These are phyloP conservation scores for Xylaria hypoxylon DNA, from an alignment of 2,329 filamentous ascomycete genomes.

Conservation along the genomic window DNA sequence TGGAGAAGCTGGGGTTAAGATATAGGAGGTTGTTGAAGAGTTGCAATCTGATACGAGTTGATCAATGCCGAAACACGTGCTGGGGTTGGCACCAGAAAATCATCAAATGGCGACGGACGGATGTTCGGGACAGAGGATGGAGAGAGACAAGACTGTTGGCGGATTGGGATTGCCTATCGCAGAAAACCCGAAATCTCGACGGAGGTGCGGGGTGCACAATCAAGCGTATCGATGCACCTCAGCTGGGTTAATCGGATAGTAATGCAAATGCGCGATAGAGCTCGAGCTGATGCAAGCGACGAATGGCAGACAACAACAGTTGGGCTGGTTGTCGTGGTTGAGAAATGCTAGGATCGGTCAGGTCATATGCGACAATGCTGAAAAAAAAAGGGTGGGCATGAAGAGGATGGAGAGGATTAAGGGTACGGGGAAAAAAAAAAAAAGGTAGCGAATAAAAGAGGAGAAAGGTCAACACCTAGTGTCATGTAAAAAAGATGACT, in stretches of 20 bases:
- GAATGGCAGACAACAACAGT: constrained; percentile 29
- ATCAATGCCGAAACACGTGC: constrained; percentile 28
- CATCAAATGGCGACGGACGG: constrained; percentile 13
- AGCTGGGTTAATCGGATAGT: constrained; percentile 30
- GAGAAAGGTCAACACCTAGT: constrained; percentile 36
- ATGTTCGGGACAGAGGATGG: constrained; percentile 14
- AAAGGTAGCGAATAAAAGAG: constrained; percentile 38
- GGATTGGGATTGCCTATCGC: constrained; percentile 40
- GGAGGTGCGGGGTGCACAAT: constrained; percentile 48
- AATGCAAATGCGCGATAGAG: constrained; percentile 27
- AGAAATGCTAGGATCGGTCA: constrained; percentile 31
- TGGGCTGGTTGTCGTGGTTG: constrained; percentile 25
- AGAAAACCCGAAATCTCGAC: constrained; percentile 42
- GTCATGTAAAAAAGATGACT: constrained; percentile 40
- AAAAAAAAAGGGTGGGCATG: constrained; percentile 26
- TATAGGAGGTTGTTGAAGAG: constrained; percentile 1
- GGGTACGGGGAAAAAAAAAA: constrained; percentile 37
- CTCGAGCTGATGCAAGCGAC: constrained; percentile 23
- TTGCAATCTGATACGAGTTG: constrained; percentile 19
- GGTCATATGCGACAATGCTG: constrained; percentile 37
- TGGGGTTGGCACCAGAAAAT: constrained; percentile 4
- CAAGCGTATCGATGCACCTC: constrained; percentile 37
- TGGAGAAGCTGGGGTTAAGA: not conserved
- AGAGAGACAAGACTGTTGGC: constrained; percentile 26
- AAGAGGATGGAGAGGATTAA: constrained; percentile 28